These are phyloP conservation scores for Apiospora hydei DNA, from an alignment of 2,329 filamentous ascomycete genomes.

Conservation along the genomic window DNA sequence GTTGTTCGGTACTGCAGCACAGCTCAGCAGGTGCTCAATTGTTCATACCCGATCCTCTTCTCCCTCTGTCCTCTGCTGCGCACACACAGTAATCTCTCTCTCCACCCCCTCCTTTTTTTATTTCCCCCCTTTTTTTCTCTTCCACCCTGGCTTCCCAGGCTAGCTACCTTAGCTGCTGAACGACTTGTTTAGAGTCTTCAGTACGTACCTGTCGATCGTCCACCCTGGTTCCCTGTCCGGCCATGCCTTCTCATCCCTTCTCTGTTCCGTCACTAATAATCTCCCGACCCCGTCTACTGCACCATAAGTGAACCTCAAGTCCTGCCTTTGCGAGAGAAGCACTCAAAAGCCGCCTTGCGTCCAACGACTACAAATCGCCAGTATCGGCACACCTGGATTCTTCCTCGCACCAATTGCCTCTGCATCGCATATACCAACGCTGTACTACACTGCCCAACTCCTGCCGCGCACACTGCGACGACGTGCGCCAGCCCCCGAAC, in stretches of 20 bases:
- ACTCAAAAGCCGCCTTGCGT: constrained; percentile 10
- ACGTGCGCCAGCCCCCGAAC: neutral
- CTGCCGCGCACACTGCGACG: neutral
- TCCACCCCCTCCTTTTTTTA: neutral
- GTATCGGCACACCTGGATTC: constrained; percentile 5
- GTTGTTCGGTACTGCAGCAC: constrained; percentile 9
- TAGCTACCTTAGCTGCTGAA: constrained; percentile 23
- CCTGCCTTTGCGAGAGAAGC: constrained; percentile 15
- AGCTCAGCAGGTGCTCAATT: neutral
- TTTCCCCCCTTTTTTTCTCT: neutral
- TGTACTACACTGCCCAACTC: neutral
- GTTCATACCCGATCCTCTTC: constrained; percentile 3
- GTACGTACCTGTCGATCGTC: constrained; percentile 28
- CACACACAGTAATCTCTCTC: constrained; percentile 5
- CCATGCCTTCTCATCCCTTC: constrained; percentile 39
- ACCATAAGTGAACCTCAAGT: constrained; percentile 25
- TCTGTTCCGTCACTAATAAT: constrained; percentile 41
- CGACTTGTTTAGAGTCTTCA: constrained; percentile 26
- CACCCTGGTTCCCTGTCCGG: constrained; percentile 36
- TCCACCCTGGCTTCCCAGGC: constrained; percentile 14
- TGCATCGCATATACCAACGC: constrained; percentile 10
- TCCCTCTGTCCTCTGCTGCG: neutral
- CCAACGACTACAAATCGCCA: constrained; percentile 14
- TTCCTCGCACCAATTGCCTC: constrained; percentile 19
- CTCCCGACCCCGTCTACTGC: constrained; percentile 40